phyloP scores from a whole-genome alignment of 371 early-diverging fungal genomes.

The Saksenaea vasiformis region DNA sequence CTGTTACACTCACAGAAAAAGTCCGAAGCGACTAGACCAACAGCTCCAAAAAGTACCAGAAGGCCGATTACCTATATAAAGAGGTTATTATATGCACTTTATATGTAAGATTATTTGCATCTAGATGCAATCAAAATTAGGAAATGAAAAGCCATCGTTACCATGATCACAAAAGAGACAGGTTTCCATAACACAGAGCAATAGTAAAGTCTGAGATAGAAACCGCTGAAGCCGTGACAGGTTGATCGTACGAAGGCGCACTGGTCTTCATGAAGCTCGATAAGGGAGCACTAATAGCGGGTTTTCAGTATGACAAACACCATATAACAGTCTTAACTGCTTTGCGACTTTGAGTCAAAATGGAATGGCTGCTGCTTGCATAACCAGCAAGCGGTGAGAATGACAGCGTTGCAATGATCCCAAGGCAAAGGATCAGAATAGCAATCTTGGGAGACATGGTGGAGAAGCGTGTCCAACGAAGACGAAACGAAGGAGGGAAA shows the following conservation, averaged over 20 bases:
- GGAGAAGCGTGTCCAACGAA: background rate
- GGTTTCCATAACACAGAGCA: slow-evolving; percentile 53
- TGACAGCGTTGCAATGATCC: background rate
- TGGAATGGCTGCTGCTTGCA: background rate
- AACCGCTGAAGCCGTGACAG: slow-evolving; percentile 54
- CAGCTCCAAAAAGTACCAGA: slow-evolving; percentile 60
- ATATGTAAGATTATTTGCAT: background rate
- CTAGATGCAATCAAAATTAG: slow-evolving; percentile 3
- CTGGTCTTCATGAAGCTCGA: slow-evolving; percentile 51
- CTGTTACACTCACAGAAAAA: slow-evolving; percentile 61
- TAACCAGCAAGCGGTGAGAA: background rate
- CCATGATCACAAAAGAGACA: slow-evolving; percentile 40
- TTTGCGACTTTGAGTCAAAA: background rate
- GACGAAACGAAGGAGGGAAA: background rate
- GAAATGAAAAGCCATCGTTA: slow-evolving; percentile 21
- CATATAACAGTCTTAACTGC: background rate
- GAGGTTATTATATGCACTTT: background rate
- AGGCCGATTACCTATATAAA: slow-evolving; percentile 36
- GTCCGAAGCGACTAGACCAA: slow-evolving; percentile 70
- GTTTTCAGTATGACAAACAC: background rate
- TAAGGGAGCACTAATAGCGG: slow-evolving; percentile 44
- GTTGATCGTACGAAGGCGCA: slow-evolving; percentile 57
- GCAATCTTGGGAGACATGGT: background rate
- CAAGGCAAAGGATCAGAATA: background rate
- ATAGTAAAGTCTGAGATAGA: slow-evolving; percentile 65